A percentile compares a stretch with the other conserved stretches of the same genome.
Evolutionary conservation across 768 basidiomycete genomes (phyloP).

Genomic region (Fomitopsis pulvina): DNA sequence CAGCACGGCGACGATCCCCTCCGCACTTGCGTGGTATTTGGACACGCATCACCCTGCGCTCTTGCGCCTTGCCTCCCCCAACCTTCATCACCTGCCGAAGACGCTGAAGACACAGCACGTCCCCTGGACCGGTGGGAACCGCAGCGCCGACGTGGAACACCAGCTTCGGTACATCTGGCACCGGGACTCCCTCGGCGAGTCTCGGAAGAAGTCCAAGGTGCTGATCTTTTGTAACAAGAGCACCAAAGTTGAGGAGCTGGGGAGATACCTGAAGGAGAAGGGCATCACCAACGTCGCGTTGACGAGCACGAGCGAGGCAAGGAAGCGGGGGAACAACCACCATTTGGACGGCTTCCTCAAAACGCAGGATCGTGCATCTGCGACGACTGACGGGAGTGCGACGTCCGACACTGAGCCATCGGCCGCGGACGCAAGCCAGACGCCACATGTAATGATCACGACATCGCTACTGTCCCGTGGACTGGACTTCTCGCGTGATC

Average conservation of each 20-base stretch:
- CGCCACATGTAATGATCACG: constrained; percentile 72
- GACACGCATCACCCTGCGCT: constrained; percentile 53
- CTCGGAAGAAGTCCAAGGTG: constrained; percentile 44
- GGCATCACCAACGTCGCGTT: constrained; percentile 60
- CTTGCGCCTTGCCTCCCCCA: constrained; percentile 73
- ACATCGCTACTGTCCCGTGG: constrained; percentile 89
- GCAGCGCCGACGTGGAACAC: constrained; percentile 71
- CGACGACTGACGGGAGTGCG: constrained; percentile 3
- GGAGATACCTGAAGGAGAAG: constrained; percentile 48
- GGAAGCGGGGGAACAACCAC: constrained; percentile 64
- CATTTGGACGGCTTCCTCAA: constrained; percentile 72
- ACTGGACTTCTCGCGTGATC: constrained; percentile 77
- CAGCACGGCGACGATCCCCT: constrained; percentile 83
- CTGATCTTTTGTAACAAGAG: constrained; percentile 82
- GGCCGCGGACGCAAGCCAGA: constrained; percentile 18
- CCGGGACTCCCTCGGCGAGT: constrained; percentile 34
- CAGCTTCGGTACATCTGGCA: constrained; percentile 72
- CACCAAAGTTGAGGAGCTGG: constrained; percentile 58
- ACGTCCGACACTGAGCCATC: constrained; percentile 16
- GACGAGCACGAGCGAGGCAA: constrained; percentile 52
- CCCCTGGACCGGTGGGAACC: constrained; percentile 73
- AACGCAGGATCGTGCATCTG: neutral
- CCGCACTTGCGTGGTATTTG: constrained; percentile 61
- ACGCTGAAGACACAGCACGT: constrained; percentile 68
- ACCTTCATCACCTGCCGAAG: constrained; percentile 71